Base-by-base conservation (phyloP, 2,329 filamentous ascomycete genomes). In the Diaporthe velutina region DNA sequence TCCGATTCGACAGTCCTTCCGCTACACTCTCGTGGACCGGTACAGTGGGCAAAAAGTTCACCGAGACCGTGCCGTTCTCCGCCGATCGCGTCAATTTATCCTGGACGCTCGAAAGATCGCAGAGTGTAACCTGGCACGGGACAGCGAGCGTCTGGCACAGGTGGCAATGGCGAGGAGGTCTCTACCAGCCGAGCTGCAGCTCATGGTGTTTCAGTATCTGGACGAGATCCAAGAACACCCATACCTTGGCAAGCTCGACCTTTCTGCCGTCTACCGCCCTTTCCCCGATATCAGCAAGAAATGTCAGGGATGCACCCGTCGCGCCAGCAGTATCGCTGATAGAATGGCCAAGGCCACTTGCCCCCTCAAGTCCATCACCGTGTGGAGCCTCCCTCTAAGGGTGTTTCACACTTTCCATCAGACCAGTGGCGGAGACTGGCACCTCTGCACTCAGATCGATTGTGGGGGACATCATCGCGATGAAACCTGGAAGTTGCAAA, bases 121-220 rank as follows among this genome's bases (percentile, higher is more conserved):
- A 33, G 13, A 17, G 25, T 13, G 17, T 10, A 33, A 54, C 35
- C 40, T 60, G 2, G 57, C 55, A 22, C 35, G 28, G 12, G 73
- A 75, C 4, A 35, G 45, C 33, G 54, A 25, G 17, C 40, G 54
- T 55, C 9, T 58, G 33, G 74, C 70, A 12, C 52, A 60, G n/a
- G 5, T 19, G 22, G 38, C 28, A 10, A 42, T 73, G 60, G 45
- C 61, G 12, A 73, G 45, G 28, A 64, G 60, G 5, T 28, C 15
- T 22, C 61, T 75, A 1, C 74, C 70, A 25, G 40, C n/a, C 12
- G 74, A 73, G 61, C 70, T 75, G 48, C 74, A 70, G 45, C 12
- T 60, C 1, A 35, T 70, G 58, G 38, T 75, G 1, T 30, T 73
- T 22, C 19, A 28, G 19, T 42, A 73, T 55, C 45, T 75, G 42